These are phyloP conservation scores for Euphorbia celastroides DNA, from an alignment of 441 rosid species.

Conservation along the genomic window DNA sequence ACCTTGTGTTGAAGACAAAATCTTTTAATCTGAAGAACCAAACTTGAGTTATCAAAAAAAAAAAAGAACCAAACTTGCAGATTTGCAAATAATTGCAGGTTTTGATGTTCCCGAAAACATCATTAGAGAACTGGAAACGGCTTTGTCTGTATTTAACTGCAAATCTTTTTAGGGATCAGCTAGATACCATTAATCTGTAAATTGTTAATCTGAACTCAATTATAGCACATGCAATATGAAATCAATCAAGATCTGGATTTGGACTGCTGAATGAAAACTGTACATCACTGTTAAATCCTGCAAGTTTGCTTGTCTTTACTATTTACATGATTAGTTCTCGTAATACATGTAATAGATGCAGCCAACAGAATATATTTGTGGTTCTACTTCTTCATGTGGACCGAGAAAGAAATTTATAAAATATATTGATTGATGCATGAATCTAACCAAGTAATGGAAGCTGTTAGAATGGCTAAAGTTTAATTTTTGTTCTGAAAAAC, in stretches of 20 bases:
- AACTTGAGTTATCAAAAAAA: too few species aligned
- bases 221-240: too few species aligned
- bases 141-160: too few species aligned
- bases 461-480: neutral
- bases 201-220: too few species aligned
- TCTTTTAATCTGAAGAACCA: neutral
- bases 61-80: too few species aligned
- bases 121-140: too few species aligned
- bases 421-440: neutral
- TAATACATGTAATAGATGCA: neutral
- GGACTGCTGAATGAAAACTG: too few species aligned
- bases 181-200: too few species aligned
- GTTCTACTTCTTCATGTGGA: neutral
- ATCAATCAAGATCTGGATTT: too few species aligned
- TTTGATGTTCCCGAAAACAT: too few species aligned
- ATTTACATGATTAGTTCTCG: neutral
- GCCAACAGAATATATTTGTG: neutral
- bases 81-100: too few species aligned
- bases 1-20: neutral
- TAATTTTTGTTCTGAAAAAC: neutral
- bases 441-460: neutral
- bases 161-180: too few species aligned
- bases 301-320: neutral
- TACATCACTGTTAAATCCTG: neutral
- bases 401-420: neutral